phyloP scores from a whole-genome alignment of 345 rosid species.

The Euphorbia lathyris region DNA sequence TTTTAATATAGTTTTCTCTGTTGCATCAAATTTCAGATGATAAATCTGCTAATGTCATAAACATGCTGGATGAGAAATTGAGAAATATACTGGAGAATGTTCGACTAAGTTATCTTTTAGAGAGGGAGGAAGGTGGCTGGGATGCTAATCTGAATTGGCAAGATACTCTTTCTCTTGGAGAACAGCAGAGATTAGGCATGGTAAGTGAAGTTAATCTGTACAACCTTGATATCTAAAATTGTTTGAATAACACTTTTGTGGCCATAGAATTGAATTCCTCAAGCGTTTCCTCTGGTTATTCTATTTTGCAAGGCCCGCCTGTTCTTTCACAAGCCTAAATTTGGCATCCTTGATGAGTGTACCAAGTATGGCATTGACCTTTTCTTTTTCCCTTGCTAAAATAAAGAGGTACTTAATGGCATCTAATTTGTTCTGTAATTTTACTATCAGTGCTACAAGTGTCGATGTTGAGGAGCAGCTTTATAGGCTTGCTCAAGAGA shows the following conservation, averaged over 20 bases:
- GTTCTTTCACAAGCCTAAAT: slow-evolving; percentile 88
- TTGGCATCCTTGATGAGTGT: slow-evolving; percentile 97
- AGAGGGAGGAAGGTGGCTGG: slow-evolving; percentile 84
- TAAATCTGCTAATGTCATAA: slow-evolving; percentile 29
- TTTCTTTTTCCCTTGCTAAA: not conserved
- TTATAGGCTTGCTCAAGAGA: slow-evolving; percentile 68
- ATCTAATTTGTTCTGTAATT: not conserved
- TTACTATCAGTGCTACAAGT: slow-evolving; percentile 75
- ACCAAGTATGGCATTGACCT: slow-evolving; percentile 63
- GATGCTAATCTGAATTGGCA: slow-evolving; percentile 84
- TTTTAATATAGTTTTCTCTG: not conserved
- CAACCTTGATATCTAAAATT: not conserved
- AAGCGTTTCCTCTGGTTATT: slow-evolving; percentile 20
- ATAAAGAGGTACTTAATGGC: not conserved
- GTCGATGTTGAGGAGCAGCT: slow-evolving; percentile 97
- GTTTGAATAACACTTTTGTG: not conserved
- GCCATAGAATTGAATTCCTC: not conserved
- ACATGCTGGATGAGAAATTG: slow-evolving; percentile 53
- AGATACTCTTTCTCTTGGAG: slow-evolving; percentile 93
- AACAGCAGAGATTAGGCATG: slow-evolving; percentile 98
- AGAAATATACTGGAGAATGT: slow-evolving; percentile 77
- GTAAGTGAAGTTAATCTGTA: slow-evolving; percentile 36
- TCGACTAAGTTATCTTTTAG: slow-evolving; percentile 77
- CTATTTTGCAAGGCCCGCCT: slow-evolving; percentile 66
- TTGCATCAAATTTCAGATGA: slow-evolving; percentile 39